Conservation (phyloP, 2,329 filamentous ascomycete species). For the Botrytis medusae region DNA sequence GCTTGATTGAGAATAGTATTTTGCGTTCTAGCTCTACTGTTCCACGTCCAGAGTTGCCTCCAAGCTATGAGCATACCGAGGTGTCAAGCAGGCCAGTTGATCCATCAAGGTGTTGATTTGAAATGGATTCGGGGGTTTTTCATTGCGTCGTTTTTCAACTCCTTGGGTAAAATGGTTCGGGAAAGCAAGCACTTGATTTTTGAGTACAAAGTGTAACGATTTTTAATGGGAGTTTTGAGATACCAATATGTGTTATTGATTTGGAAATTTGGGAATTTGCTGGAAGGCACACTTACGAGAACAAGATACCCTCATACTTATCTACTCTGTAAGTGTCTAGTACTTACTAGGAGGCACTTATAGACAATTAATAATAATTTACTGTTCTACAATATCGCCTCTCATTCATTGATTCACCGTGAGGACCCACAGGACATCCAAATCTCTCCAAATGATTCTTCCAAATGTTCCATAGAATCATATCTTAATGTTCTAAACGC, state of each 20-base stretch:
- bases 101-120: conserved; percentile 27
- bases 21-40: conserved; percentile 20
- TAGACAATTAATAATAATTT: conserved; percentile 16
- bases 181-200: not conserved
- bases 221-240: not conserved
- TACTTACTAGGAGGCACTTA: not conserved
- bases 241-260: conserved; percentile 4
- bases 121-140: not conserved
- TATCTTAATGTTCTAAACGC: not conserved
- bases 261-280: not conserved
- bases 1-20: conserved; percentile 34
- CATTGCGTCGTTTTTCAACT: not conserved
- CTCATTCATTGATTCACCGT: not conserved
- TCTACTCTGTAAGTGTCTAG: not conserved
- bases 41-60: conserved; percentile 31
- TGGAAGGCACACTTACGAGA: conserved; percentile 7
- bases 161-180: not conserved
- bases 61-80: conserved; percentile 35
- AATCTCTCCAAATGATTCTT: not conserved
- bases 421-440: not conserved
- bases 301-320: conserved; percentile 13
- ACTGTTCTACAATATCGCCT: not conserved
- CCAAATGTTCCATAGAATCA: not conserved
- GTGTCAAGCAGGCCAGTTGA: conserved; percentile 16
- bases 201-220: too few relatives aligned